Evolutionary conservation across 2,329 filamentous ascomycete genomes (phyloP), one percentile per base, ranked within the genome.

Genomic region (Monosporascus sp.): DNA sequence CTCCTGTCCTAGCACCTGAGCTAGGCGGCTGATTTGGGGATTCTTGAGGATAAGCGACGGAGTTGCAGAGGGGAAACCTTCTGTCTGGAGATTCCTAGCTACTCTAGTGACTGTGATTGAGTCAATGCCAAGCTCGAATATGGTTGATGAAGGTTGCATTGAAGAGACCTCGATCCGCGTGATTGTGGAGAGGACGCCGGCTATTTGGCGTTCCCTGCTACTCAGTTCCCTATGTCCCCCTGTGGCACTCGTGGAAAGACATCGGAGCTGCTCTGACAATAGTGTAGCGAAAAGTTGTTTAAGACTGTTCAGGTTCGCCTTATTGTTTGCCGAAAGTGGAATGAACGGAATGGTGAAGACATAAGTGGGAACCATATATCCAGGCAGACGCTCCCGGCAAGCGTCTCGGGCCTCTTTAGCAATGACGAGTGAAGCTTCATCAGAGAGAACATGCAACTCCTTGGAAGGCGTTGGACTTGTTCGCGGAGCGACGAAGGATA

Each of bases 351-450:
- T 72, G 3, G 80, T 81, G 24, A 96, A 74, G 54, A 95, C 84
- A 63, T 94, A 89, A 0, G 90, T 92, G 1, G 92, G 93, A 2
- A 97, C 82, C 92, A 97, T 97, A 67, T 97, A 97, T 0, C 79
- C 81, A 0, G 92, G 89, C 3, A 97, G 77, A 22, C 77, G 82
- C 2, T 80, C 74, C 36, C 81, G 80, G 60, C 91, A 96, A n/a
- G 83, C 80, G 24, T 79, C 73, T 58, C 78, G 78, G 6, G 85
- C 80, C 3, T 67, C 67, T 0, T 64, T 67, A 7, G 78, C 70
- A 3, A 85, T 62, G 0, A 65, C 61, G 11, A 73, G 60, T 17
- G 69, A 65, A 2, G 72, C 67, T 3, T 66, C 58, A 25, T 72
- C 70, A 3, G 57, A 55, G 9, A 67, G 59, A 1, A 73, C 53